Evolutionary conservation across 495 filamentous ascomycete species (phyloP).

Genomic region (Echria macrotheca): DNA sequence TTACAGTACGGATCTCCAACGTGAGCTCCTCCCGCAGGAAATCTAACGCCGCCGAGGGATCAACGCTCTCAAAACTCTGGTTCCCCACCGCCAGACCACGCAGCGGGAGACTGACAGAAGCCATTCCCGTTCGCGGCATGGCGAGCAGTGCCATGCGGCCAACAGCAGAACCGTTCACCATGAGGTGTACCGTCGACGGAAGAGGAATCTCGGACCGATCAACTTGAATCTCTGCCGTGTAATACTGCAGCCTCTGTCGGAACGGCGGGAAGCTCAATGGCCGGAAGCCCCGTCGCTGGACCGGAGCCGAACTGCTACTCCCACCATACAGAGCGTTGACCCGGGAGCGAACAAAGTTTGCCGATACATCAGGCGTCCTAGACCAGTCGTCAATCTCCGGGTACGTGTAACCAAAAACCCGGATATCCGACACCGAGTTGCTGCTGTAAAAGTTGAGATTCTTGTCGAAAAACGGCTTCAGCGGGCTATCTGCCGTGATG

Average conservation of each 20-base stretch:
- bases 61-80: constrained; percentile 8
- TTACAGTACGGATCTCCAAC: constrained; percentile 16
- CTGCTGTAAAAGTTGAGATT: constrained; percentile 35
- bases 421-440: constrained; percentile 23
- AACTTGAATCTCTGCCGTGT: constrained; percentile 27
- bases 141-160: constrained; percentile 18
- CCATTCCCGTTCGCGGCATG: constrained; percentile 16
- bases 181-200: constrained; percentile 27
- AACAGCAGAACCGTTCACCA: constrained; percentile 18
- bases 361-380: constrained; percentile 16
- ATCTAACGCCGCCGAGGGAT: constrained; percentile 2
- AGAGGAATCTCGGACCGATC: constrained; percentile 28
- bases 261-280: not conserved
- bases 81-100: constrained; percentile 8
- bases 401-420: constrained; percentile 43
- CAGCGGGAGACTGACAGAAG: constrained; percentile 13
- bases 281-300: not conserved
- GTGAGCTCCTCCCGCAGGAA: constrained; percentile 18
- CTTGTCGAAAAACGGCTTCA: constrained; percentile 42
- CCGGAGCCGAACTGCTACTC: not conserved
- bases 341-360: constrained; percentile 17
- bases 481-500: constrained; percentile 34
- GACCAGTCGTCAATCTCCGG: constrained; percentile 32
- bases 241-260: constrained; percentile 15
- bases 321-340: constrained; percentile 32